Conservation (phyloP, 1,139 yeast genomes). For the Yueomyces sp. region DNA sequence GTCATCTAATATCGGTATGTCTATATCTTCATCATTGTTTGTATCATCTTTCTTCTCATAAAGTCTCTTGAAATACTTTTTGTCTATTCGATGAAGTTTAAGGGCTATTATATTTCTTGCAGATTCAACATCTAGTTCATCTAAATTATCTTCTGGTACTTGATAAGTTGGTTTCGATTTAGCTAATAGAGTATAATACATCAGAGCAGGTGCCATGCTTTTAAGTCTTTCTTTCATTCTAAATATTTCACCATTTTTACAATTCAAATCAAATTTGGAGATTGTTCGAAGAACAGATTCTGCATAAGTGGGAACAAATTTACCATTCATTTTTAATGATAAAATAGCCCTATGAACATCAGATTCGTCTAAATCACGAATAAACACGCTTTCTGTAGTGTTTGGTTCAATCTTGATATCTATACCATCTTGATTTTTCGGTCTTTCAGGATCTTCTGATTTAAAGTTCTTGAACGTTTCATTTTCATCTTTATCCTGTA, state of each 20-base stretch:
- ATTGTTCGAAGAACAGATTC: slow-evolving; percentile 14
- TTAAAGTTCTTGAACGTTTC: too few relatives aligned
- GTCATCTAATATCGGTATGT: too few relatives aligned
- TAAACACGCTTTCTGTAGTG: too few relatives aligned
- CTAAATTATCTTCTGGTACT: not conserved
- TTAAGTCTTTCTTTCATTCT: slow-evolving; percentile 11
- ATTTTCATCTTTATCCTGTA: too few relatives aligned
- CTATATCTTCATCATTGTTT: too few relatives aligned
- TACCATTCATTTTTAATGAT: slow-evolving; percentile 9
- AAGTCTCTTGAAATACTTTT: not conserved
- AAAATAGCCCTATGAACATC: slow-evolving; percentile 12
- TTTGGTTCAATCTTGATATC: too few relatives aligned
- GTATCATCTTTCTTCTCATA: not conserved
- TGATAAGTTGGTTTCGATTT: not conserved
- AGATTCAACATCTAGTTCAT: not conserved
- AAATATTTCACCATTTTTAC: slow-evolving; percentile 13
- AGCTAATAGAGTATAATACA: slow-evolving; percentile 5
- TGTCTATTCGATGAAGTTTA: not conserved
- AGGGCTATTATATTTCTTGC: not conserved
- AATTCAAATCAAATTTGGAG: slow-evolving; percentile 13
- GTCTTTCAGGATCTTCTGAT: too few relatives aligned
- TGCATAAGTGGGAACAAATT: slow-evolving; percentile 9
- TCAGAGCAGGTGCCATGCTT: slow-evolving; percentile 11
- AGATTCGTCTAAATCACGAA: too few relatives aligned
- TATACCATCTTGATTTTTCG: too few relatives aligned